Evolutionary conservation across 441 rosid genomes (phyloP).

Genomic region (Gossypium trilobum): DNA sequence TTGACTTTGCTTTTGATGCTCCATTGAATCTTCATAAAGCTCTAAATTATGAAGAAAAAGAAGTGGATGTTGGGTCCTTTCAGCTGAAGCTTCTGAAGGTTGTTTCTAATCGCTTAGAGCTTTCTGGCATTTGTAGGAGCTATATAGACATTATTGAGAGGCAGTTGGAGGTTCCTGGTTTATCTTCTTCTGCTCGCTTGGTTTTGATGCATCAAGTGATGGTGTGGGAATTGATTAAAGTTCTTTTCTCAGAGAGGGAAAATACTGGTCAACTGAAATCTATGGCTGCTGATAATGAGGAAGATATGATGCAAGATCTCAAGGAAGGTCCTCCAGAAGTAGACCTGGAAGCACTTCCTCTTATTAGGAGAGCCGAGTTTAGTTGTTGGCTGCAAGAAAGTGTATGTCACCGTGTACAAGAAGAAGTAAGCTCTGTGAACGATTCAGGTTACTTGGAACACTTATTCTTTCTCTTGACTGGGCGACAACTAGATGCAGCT

Average conservation of each 20-base stretch:
- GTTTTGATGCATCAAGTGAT: slow-evolving; percentile 85
- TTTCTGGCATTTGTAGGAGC: slow-evolving; percentile 68
- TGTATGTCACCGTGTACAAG: slow-evolving; percentile 88
- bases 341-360: slow-evolving; percentile 69
- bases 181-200: slow-evolving; percentile 58
- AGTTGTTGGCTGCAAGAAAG: slow-evolving; percentile 89
- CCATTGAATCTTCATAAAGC: slow-evolving; percentile 70
- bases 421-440: slow-evolving; percentile 61
- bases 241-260: slow-evolving; percentile 79
- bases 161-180: slow-evolving; percentile 70
- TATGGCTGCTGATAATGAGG: slow-evolving; percentile 70
- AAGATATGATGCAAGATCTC: slow-evolving; percentile 79
- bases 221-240: slow-evolving; percentile 92
- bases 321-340: slow-evolving; percentile 61
- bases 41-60: slow-evolving; percentile 46
- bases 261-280: slow-evolving; percentile 41
- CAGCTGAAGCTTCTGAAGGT: slow-evolving; percentile 67
- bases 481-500: slow-evolving; percentile 77
- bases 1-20: slow-evolving; percentile 56
- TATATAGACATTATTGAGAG: slow-evolving; percentile 75
- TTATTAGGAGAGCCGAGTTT: slow-evolving; percentile 87
- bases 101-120: slow-evolving; percentile 52
- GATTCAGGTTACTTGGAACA: slow-evolving; percentile 72
- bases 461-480: slow-evolving; percentile 71
- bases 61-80: slow-evolving; percentile 59